These are phyloP conservation scores for Claviceps spartinae DNA, from an alignment of 2,329 filamentous ascomycete genomes.

Conservation along the genomic window DNA sequence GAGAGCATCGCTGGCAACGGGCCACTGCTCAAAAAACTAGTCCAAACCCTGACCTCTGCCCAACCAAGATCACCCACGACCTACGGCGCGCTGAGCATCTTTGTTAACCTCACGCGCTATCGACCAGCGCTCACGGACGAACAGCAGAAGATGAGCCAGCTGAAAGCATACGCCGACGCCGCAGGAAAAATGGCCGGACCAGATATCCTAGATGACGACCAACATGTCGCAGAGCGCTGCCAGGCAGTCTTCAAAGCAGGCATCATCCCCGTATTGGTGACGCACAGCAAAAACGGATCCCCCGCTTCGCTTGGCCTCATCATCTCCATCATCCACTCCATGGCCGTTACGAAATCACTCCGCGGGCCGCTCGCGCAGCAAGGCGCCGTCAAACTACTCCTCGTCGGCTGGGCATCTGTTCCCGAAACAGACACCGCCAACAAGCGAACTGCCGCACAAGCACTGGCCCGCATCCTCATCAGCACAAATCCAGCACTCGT, in stretches of 20 bases:
- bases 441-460: constrained; percentile 57
- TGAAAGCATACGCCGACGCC: constrained; percentile 89
- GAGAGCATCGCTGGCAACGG: constrained; percentile 61
- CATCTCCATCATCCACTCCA: constrained; percentile 61
- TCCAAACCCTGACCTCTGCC: constrained; percentile 46
- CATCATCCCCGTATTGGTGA: constrained; percentile 62
- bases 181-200: constrained; percentile 49
- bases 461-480: constrained; percentile 73
- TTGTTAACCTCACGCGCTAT: constrained; percentile 75
- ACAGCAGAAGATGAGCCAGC: constrained; percentile 78
- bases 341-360: constrained; percentile 60
- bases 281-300: constrained; percentile 60
- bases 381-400: constrained; percentile 76
- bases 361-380: constrained; percentile 79
- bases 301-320: constrained; percentile 57
- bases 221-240: constrained; percentile 63
- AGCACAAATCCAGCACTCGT: constrained; percentile 74
- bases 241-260: constrained; percentile 66
- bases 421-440: constrained; percentile 33
- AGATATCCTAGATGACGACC: constrained; percentile 61
- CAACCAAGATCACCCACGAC: constrained; percentile 55
- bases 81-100: constrained; percentile 75
- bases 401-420: constrained; percentile 55
- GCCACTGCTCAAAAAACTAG: constrained; percentile 54
- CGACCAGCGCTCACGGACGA: constrained; percentile 69